Evolutionary conservation across 2,329 filamentous ascomycete genomes (phyloP).

Genomic region (Epichloe aotearoae): DNA sequence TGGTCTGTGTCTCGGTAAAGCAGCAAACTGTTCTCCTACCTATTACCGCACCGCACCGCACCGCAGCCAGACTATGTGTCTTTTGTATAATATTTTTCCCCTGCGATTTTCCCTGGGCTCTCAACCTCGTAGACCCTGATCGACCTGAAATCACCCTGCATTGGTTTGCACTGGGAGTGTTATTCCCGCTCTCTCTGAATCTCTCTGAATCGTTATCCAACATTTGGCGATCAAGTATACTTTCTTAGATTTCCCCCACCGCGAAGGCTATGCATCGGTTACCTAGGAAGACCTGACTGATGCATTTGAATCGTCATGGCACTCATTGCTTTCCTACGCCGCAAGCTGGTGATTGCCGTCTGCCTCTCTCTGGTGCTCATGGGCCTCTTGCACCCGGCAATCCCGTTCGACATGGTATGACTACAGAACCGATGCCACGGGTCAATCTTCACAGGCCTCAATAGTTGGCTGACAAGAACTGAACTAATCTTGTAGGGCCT

Average conservation of each 20-base stretch:
- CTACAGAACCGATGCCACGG: neutral
- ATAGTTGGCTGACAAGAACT: neutral
- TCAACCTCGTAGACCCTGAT: no score
- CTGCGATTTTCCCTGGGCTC: no score
- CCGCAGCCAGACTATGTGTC: no score
- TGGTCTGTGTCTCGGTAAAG: no score
- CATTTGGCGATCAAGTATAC: neutral
- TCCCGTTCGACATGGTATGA: slow-evolving; percentile 1
- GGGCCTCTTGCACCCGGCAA: neutral
- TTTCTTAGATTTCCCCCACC: neutral
- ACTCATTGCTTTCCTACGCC: neutral
- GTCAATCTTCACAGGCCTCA: neutral
- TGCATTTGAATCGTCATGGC: neutral
- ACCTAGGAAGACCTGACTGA: neutral
- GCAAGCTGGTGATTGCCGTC: slow-evolving; percentile 1
- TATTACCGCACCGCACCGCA: no score
- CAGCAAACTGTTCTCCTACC: no score
- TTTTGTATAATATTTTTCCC: no score
- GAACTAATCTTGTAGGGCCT: neutral
- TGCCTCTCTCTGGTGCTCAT: slow-evolving; percentile 1
- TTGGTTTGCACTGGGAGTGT: no score
- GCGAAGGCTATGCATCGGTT: neutral
- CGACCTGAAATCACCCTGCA: no score
- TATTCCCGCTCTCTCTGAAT: no score
- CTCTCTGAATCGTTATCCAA: neutral